phyloP scores from a whole-genome alignment of 176 grass and related monocot species.

The Bromus sterilis region DNA sequence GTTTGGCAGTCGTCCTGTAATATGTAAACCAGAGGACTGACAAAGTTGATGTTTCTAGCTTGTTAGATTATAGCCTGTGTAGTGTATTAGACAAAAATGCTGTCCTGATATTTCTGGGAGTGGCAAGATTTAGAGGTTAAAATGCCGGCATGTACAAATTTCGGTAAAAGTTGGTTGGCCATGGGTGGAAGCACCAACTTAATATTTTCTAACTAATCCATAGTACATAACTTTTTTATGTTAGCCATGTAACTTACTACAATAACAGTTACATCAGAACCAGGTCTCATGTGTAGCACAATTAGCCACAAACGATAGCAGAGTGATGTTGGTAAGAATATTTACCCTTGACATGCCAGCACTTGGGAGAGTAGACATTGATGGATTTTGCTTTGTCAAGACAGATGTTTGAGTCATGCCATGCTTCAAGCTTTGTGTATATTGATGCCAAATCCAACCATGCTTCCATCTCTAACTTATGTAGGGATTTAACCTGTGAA shows the following conservation, averaged over 20 bases:
- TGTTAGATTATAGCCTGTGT: neutral
- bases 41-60: neutral
- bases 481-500: conserved; percentile 55
- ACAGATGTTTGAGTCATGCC: conserved; percentile 69
- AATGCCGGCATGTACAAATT: neutral
- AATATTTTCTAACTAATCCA: neutral
- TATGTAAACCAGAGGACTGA: neutral
- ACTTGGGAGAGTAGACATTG: conserved; percentile 55
- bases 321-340: conserved; percentile 12
- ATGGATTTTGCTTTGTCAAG: conserved; percentile 65
- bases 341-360: conserved; percentile 80
- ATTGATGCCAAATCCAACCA: conserved; percentile 90
- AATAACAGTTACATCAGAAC: neutral
- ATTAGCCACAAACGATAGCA: neutral
- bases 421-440: conserved; percentile 76
- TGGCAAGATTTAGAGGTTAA: neutral
- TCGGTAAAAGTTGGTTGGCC: neutral
- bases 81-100: neutral
- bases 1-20: neutral
- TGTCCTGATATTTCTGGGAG: neutral
- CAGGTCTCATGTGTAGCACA: neutral
- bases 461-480: conserved; percentile 69
- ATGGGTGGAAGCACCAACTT: neutral
- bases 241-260: neutral
- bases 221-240: neutral